Conservation (phyloP, 768 basidiomycete genomes). For the Lentinula guzmanii region DNA sequence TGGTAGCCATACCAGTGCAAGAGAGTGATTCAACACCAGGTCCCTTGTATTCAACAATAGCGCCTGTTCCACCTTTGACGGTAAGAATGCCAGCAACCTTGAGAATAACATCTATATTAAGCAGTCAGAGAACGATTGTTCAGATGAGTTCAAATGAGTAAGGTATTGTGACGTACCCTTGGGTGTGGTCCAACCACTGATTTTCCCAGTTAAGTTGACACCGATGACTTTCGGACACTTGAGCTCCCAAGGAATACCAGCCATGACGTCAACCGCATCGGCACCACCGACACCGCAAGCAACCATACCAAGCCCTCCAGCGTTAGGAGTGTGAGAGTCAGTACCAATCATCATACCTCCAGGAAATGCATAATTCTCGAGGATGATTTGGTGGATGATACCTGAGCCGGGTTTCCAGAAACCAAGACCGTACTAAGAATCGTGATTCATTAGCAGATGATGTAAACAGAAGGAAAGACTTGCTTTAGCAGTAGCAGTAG, state of each 20-base stretch:
- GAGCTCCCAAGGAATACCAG: slow-evolving; percentile 95
- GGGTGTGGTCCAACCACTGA: slow-evolving; percentile 94
- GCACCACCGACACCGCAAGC: slow-evolving; percentile 99
- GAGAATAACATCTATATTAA: slow-evolving; percentile 80
- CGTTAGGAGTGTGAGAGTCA: slow-evolving; percentile 98
- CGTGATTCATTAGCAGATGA: neutral
- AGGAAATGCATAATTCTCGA: slow-evolving; percentile 99
- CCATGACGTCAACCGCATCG: slow-evolving; percentile 99
- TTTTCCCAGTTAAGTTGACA: slow-evolving; percentile 93
- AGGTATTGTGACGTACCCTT: slow-evolving; percentile 55
- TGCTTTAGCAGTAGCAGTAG: slow-evolving; percentile 91
- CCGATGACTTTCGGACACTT: slow-evolving; percentile 99
- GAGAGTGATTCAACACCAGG: slow-evolving; percentile 94
- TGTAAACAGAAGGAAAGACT: slow-evolving; percentile 9
- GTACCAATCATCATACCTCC: slow-evolving; percentile 99
- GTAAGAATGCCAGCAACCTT: slow-evolving; percentile 99
- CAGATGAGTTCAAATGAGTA: neutral
- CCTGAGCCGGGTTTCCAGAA: slow-evolving; percentile 99
- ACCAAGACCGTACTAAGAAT: slow-evolving; percentile 83
- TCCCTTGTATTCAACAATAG: slow-evolving; percentile 96
- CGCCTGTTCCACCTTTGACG: slow-evolving; percentile 98
- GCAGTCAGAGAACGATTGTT: slow-evolving; percentile 8
- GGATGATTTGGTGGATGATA: slow-evolving; percentile 98
- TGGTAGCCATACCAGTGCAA: slow-evolving; percentile 98
- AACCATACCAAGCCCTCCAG: slow-evolving; percentile 98